Evolutionary conservation across 2,329 filamentous ascomycete species (phyloP), one percentile per base, ranked within the genome.

Genomic region (Cordyceps pruinosa): DNA sequence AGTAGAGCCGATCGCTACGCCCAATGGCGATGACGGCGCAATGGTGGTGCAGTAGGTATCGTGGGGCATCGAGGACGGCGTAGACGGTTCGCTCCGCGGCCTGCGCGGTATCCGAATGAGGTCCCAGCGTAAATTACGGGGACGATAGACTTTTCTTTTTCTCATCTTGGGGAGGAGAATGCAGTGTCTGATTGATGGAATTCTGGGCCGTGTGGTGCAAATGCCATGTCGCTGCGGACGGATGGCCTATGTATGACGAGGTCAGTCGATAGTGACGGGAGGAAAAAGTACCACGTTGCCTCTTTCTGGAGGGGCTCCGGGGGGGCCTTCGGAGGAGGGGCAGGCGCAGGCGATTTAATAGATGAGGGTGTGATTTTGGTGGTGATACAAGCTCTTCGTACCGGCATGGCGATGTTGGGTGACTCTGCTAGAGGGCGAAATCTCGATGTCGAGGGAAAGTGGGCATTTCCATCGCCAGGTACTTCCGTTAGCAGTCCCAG

Each of bases 151-250:
- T 25, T 9, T 5, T 7, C 25, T 34, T 12, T 44, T 42, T 15
- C n/a, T n/a, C n/a, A n/a, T n/a, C n/a, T 41, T 7, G 7, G 49
- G 5, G n/a, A 34, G 49, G 1, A 25, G 26, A 52, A 42, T 42
- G 26, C 26, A 52, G 37, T 32, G 28, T 51, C 25, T 53, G 50
- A 44, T 53, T 44, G 50, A 53, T 53, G 37, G 50, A 34, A 25
- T 53, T 53, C 39, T 44, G 50, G 37, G 50, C 39, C 34, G 37
- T n/a, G 37, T 52, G 12, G 26, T 42, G 28, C 50, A 25, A 53
- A 53, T 53, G 28, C 50, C 50, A 52, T 52, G 37, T 52, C 12
- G 35, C 4, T n/a, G n/a, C 5, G 15, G 39, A 12, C 26, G 26
- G n/a, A 46, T 32, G 13, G 19, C 3, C 32, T 28, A 4, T 28